A percentile compares a stretch with the other conserved stretches of the same genome.
Conservation (phyloP, 78 protist genomes). For the Dictyostelium firmibasis region DNA sequence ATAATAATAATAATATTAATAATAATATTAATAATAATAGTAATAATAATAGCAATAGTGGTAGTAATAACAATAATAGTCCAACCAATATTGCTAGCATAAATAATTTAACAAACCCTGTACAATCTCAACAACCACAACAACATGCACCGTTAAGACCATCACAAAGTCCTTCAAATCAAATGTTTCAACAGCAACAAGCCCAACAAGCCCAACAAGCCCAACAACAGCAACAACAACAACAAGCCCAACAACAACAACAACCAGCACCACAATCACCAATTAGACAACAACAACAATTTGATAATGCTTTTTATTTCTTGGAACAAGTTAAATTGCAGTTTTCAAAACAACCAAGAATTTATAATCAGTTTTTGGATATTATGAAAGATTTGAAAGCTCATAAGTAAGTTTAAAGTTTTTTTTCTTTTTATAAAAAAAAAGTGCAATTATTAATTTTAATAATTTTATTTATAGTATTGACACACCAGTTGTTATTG, state of each 20-base stretch:
- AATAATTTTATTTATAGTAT: slow-evolving; percentile 50
- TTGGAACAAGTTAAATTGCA: slow-evolving; percentile 93
- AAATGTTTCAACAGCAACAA: slow-evolving; percentile 9
- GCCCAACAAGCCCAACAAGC: background rate
- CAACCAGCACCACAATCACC: slow-evolving; percentile 44
- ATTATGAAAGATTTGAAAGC: slow-evolving; percentile 96
- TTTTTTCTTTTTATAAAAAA: background rate
- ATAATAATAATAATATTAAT: background rate
- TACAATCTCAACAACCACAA: background rate
- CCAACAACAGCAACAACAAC: slow-evolving; percentile 20
- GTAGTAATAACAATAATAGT: background rate
- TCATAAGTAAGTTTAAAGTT: slow-evolving; percentile 67
- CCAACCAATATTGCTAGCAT: slow-evolving; percentile 38
- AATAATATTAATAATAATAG: background rate
- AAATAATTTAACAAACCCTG: slow-evolving; percentile 47
- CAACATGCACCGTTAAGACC: background rate
- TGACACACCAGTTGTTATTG: slow-evolving; percentile 95
- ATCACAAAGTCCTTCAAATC: background rate
- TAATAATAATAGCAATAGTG: background rate
- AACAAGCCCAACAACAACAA: slow-evolving; percentile 12
- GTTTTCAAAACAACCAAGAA: slow-evolving; percentile 87
- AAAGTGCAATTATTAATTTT: background rate
- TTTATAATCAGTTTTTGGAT: slow-evolving; percentile 95
- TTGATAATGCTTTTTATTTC: slow-evolving; percentile 91
- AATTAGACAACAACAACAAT: slow-evolving; percentile 68